Evolutionary conservation across 2,329 filamentous ascomycete genomes (phyloP).

Genomic region (Ilyonectria mors-panacis): DNA sequence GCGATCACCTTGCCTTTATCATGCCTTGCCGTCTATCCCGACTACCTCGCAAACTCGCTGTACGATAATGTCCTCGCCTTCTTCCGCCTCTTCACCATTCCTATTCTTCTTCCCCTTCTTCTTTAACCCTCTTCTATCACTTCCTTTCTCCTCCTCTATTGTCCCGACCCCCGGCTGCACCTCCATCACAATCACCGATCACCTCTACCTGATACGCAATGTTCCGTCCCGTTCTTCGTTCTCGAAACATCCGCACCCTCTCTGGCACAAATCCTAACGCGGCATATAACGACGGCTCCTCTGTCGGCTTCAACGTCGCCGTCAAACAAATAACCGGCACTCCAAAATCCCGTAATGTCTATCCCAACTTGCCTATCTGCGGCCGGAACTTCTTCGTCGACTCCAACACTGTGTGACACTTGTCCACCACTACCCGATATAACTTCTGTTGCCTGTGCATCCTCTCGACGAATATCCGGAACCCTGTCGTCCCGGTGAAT

Average conservation of each 20-base stretch:
- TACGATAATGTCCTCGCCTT: no score
- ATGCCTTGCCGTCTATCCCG: no score
- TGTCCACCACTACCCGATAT: no score
- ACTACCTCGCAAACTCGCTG: no score
- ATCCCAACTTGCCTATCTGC: background rate
- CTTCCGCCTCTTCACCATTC: no score
- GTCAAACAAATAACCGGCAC: slow-evolving; percentile 3
- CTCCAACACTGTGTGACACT: no score
- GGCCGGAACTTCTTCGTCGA: background rate
- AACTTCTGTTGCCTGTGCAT: no score
- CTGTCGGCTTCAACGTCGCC: slow-evolving; percentile 1
- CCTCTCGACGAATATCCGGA: no score
- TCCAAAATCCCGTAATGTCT: background rate
- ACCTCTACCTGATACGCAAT: background rate
- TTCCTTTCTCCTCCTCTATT: background rate
- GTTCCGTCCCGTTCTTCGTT: background rate
- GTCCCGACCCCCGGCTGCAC: background rate
- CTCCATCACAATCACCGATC: background rate
- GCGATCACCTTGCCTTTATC: no score
- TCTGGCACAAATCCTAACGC: background rate
- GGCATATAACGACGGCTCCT: background rate
- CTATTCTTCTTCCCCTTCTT: no score
- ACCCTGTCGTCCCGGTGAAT: no score
- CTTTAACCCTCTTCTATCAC: no score
- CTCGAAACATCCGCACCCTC: background rate